Percentiles rank a stretch among this genome's conserved stretches.
phyloP scores from a whole-genome alignment of 306 rosid genomes.

The Delonix regia region DNA sequence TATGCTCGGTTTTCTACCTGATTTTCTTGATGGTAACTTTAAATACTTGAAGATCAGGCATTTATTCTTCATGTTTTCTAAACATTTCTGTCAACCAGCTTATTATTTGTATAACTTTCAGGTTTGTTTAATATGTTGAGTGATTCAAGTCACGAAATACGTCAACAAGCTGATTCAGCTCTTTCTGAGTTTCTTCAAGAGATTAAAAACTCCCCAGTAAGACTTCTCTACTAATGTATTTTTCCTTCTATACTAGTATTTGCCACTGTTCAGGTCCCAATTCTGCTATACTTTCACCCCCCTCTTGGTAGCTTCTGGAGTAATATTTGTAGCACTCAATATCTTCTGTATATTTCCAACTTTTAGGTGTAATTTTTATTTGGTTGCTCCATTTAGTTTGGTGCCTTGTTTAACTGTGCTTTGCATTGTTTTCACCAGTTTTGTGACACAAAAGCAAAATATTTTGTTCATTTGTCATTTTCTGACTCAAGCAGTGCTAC shows the following conservation, averaged over 20 bases:
- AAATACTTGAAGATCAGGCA: neutral
- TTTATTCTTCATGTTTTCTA: neutral
- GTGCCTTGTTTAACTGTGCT: slow-evolving; percentile 29
- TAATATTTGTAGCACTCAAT: slow-evolving; percentile 10
- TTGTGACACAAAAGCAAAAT: slow-evolving; percentile 45
- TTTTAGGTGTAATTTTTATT: neutral
- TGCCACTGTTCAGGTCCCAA: slow-evolving; percentile 22
- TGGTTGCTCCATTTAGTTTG: neutral
- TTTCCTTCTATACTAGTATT: slow-evolving; percentile 47
- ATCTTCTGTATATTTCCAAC: neutral
- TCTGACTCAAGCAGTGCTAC: slow-evolving; percentile 99
- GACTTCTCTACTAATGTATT: slow-evolving; percentile 49
- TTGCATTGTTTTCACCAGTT: slow-evolving; percentile 39
- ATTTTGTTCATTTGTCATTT: slow-evolving; percentile 80
- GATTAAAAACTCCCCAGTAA: slow-evolving; percentile 99
- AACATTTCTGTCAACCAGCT: slow-evolving; percentile 28
- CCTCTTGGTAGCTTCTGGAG: neutral
- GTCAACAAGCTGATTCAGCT: slow-evolving; percentile 99
- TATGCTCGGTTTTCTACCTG: slow-evolving; percentile 98
- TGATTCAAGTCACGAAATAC: slow-evolving; percentile 94
- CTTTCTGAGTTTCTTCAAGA: slow-evolving; percentile 98
- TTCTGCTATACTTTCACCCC: slow-evolving; percentile 31
- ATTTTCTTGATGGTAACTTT: slow-evolving; percentile 80
- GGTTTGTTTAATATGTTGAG: slow-evolving; percentile 98
- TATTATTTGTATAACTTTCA: slow-evolving; percentile 46